Conservation (phyloP, 345 rosid genomes). For the Syzygium grande region DNA sequence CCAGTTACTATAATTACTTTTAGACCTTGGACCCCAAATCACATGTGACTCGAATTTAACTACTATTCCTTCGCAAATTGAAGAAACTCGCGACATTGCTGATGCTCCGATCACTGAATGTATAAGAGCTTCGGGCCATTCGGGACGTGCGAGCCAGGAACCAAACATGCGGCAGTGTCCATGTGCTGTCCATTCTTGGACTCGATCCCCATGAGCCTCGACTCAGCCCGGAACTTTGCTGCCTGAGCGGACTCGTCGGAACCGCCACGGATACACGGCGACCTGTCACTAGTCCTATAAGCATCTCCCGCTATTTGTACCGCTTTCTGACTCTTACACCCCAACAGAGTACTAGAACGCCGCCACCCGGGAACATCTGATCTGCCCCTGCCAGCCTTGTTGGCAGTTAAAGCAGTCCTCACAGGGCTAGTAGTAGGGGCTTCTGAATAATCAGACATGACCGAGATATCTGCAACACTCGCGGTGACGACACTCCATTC, state of each 20-base stretch:
- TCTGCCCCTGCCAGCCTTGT: slow-evolving; percentile 2
- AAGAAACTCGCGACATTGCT: background rate
- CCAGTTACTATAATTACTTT: background rate
- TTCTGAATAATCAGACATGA: slow-evolving; percentile 52
- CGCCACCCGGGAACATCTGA: slow-evolving; percentile 20
- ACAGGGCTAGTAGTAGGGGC: background rate
- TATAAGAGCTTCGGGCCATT: background rate
- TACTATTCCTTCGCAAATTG: background rate
- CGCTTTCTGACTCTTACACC: slow-evolving; percentile 72
- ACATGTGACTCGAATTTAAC: background rate
- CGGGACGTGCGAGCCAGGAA: background rate
- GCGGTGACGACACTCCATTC: slow-evolving; percentile 90
- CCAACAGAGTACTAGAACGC: slow-evolving; percentile 32
- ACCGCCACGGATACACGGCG: background rate
- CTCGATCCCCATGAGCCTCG: slow-evolving; percentile 24
- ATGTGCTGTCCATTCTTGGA: slow-evolving; percentile 14
- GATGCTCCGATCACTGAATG: background rate
- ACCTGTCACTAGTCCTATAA: slow-evolving; percentile 21
- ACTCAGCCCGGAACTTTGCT: slow-evolving; percentile 37
- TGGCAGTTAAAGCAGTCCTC: background rate
- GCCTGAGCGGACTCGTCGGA: slow-evolving; percentile 4
- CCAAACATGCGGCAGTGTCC: background rate
- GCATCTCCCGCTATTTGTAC: slow-evolving; percentile 54
- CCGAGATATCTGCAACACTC: slow-evolving; percentile 67
- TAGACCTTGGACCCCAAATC: background rate